Conservation (phyloP, 352 stramenopile genomes). For the Phytophthora pinifolia region DNA sequence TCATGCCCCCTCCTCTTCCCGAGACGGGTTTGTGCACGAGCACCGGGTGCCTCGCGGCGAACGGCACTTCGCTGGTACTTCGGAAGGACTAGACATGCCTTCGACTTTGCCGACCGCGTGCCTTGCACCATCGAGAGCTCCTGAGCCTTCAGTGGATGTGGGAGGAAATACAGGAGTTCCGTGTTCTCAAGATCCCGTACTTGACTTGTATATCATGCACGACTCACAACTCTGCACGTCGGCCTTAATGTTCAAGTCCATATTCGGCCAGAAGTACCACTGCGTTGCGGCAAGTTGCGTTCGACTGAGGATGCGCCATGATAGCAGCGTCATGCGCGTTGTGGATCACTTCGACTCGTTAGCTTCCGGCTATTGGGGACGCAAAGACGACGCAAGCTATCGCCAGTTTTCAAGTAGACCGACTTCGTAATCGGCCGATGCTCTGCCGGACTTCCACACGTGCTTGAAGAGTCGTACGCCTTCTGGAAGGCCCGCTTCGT, state of each 20-base stretch:
- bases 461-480: conserved; percentile 2
- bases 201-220: conserved; percentile 26
- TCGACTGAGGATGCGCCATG: conserved; percentile 7
- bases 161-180: no score
- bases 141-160: no score
- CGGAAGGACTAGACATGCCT: no score
- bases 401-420: conserved; percentile 10
- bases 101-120: no score
- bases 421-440: not conserved
- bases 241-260: not conserved
- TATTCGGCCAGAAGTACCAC: not conserved
- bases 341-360: conserved; percentile 4
- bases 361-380: conserved; percentile 12
- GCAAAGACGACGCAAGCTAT: conserved; percentile 4
- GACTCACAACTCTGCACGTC: conserved; percentile 29
- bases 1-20: no score
- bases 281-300: conserved; percentile 1
- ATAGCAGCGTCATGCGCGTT: conserved; percentile 13
- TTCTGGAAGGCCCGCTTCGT: conserved; percentile 5
- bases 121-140: no score
- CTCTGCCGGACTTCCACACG: not conserved
- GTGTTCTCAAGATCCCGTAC: no score
- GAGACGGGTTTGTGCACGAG: no score
- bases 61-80: no score
- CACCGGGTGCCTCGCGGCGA: no score